phyloP scores from a whole-genome alignment of 257 asterid species.

The Osmanthus fragrans region DNA sequence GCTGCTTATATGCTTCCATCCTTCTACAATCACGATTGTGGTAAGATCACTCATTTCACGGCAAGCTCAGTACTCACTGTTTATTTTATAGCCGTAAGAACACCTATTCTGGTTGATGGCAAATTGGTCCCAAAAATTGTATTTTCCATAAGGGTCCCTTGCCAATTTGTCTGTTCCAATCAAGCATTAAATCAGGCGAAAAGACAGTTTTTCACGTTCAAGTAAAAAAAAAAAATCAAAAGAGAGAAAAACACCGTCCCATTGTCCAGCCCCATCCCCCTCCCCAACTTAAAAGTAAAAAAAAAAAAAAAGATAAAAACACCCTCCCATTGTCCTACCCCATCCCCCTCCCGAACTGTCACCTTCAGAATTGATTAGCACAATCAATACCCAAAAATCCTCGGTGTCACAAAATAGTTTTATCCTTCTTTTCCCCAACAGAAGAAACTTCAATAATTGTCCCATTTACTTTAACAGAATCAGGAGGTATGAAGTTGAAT shows the following conservation, averaged over 20 bases:
- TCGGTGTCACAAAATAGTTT: background rate
- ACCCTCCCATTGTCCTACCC: background rate
- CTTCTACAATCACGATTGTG: conserved; percentile 89
- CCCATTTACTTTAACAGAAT: background rate
- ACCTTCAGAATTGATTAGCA: background rate
- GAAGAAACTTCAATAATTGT: background rate
- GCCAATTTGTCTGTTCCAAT: background rate
- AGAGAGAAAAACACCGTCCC: background rate
- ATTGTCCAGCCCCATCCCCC: background rate
- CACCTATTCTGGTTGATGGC: background rate
- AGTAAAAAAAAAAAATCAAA: too few species aligned
- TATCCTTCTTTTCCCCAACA: background rate
- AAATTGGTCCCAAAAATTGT: too few species aligned
- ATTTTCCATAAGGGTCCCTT: background rate
- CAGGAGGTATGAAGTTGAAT: background rate
- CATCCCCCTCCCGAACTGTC: background rate
- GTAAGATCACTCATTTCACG: conserved; percentile 42
- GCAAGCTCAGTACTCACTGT: conserved; percentile 15
- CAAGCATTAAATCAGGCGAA: background rate
- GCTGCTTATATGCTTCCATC: conserved; percentile 80
- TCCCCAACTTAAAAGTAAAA: background rate
- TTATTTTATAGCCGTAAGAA: conserved; percentile 8
- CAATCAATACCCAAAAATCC: background rate
- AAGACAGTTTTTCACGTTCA: background rate
- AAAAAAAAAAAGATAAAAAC: too few species aligned